Evolutionary conservation across 2,329 filamentous ascomycete species (phyloP).

Genomic region (Curvularia sp.): DNA sequence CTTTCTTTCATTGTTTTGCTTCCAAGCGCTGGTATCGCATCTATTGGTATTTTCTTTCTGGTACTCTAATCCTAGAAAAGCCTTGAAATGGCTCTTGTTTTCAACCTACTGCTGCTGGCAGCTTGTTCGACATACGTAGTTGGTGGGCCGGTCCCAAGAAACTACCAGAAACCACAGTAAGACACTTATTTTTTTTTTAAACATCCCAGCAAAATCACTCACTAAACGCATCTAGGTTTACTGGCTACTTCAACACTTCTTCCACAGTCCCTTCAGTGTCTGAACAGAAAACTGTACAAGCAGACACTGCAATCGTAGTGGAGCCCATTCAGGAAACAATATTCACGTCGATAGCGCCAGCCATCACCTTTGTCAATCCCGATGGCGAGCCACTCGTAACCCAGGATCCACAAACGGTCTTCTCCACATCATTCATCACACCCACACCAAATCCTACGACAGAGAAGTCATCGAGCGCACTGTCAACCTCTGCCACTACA

Average conservation of each 20-base stretch:
- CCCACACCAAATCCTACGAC: conserved; percentile 27
- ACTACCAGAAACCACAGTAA: conserved; percentile 40
- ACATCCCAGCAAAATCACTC: neutral
- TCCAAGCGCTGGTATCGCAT: conserved; percentile 21
- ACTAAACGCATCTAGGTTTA: conserved; percentile 34
- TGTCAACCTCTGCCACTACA: conserved; percentile 9
- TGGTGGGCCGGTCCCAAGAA: conserved; percentile 45
- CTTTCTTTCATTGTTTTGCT: conserved; percentile 7
- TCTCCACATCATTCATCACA: conserved; percentile 44
- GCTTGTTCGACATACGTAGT: conserved; percentile 39
- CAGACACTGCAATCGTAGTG: conserved; percentile 45
- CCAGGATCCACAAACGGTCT: conserved; percentile 35
- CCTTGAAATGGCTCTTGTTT: conserved; percentile 39
- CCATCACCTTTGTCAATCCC: conserved; percentile 45
- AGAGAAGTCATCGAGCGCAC: conserved; percentile 22
- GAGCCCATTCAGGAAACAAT: conserved; percentile 43
- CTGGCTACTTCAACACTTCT: conserved; percentile 38
- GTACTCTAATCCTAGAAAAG: conserved; percentile 31
- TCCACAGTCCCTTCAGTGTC: conserved; percentile 14
- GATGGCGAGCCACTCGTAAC: conserved; percentile 45
- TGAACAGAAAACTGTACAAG: conserved; percentile 27
- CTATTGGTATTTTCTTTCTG: conserved; percentile 18
- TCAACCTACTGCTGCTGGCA: conserved; percentile 49
- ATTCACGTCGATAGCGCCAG: conserved; percentile 36
- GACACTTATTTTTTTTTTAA: conserved; percentile 10